Evolutionary conservation across 2,329 filamentous ascomycete genomes (phyloP), one percentile per base, ranked within the genome.

Genomic region (Westerdykella aurantiaca): DNA sequence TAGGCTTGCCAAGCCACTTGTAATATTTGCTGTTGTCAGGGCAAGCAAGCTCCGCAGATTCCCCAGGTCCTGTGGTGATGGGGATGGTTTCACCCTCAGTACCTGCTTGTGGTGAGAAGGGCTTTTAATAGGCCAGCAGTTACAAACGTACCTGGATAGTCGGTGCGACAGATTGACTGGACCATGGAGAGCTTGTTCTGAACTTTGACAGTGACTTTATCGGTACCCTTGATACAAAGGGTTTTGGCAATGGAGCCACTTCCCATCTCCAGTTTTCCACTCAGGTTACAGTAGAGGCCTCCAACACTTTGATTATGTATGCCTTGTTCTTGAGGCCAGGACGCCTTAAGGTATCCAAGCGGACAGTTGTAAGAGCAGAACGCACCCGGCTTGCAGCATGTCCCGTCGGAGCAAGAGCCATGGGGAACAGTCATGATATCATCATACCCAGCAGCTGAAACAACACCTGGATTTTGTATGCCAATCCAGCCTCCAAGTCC

Each of bases 321-420:
- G 44, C 91, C 93, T 73, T 97, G 93, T 29, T 78, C 75, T 1
- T 63, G 56, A 38, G 93, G 88, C 85, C 89, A 97, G 66, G 97
- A 91, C 3, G 85, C 79, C 79, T 96, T 96, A 68, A 93, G 82
- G 70, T 93, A 95, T 37, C 91, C 91, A 22, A 82, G 71, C n/a
- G 88, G 86, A 75, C 93, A 98, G 44, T 88, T 83, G 62, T 97
- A 97, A 2, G 90, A 95, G 77, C 91, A 96, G 76, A 90, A 89
- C 46, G 75, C 71, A 39, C 81, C 83, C 18, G 55, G 46, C 6
- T 49, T 55, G 71, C 88, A 91, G 47, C 68, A 69, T 13, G 79
- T 69, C 13, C 83, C 85, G 14, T 72, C 64, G 7, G 48, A 44
- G 46, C 70, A 72, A 38, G 82, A 68, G 21, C 77, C 81, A 34